These are phyloP conservation scores for Zymoseptoria ardabiliae DNA, from an alignment of 2,329 filamentous ascomycete genomes.

Conservation along the genomic window DNA sequence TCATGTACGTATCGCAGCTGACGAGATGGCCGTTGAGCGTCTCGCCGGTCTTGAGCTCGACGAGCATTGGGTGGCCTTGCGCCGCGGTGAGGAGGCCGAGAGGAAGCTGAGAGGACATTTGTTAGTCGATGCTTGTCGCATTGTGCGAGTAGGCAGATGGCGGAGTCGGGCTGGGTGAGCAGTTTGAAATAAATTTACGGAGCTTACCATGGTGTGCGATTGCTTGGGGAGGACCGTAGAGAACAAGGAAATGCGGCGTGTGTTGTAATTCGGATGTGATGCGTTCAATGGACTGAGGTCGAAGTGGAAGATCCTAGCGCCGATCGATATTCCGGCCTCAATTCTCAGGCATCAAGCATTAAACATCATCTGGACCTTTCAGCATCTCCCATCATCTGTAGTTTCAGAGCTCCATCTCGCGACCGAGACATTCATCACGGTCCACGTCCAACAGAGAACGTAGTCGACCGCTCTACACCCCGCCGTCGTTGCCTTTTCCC, in stretches of 20 bases:
- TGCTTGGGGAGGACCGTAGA: no score
- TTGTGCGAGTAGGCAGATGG: background rate
- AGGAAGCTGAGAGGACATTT: slow-evolving; percentile 45
- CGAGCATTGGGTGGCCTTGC: slow-evolving; percentile 95
- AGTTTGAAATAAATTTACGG: background rate
- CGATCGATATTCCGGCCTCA: background rate
- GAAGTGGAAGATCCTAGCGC: background rate
- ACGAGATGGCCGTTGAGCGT: slow-evolving; percentile 94
- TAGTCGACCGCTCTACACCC: background rate
- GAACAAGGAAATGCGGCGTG: background rate
- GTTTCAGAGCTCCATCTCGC: background rate
- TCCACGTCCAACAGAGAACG: background rate
- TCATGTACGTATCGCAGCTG: slow-evolving; percentile 99
- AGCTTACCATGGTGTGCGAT: background rate
- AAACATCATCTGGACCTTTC: background rate
- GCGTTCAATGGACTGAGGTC: background rate
- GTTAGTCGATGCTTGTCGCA: background rate
- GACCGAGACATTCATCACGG: background rate
- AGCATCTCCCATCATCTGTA: background rate
- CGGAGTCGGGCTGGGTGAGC: no score
- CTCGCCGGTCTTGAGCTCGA: slow-evolving; percentile 95
- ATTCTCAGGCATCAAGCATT: background rate
- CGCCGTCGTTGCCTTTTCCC: background rate
- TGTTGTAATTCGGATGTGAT: background rate
- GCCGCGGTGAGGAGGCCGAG: slow-evolving; percentile 84